Conservation (phyloP, 306 rosid species). For the Pyrus communis region DNA sequence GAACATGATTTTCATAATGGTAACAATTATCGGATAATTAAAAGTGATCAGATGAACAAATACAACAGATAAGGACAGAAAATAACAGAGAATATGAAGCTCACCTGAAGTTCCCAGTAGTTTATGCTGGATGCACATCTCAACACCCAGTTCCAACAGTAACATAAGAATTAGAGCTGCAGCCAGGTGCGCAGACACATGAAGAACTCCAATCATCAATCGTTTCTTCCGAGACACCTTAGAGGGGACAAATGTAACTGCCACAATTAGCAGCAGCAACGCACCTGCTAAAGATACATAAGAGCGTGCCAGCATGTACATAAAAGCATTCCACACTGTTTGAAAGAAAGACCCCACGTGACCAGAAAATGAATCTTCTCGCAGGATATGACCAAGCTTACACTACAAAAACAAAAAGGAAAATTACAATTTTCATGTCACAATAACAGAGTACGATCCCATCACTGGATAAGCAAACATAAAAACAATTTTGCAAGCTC, state of each 20-base stretch:
- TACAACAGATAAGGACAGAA: not conserved
- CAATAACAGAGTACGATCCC: constrained; percentile 9
- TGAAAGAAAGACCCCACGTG: constrained; percentile 65
- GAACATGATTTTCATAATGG: not conserved
- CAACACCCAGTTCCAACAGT: constrained; percentile 85
- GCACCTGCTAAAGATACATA: constrained; percentile 69
- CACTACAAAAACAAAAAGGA: constrained; percentile 51
- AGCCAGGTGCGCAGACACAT: constrained; percentile 80
- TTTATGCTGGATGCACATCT: constrained; percentile 74
- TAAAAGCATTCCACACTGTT: constrained; percentile 80
- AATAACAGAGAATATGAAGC: constrained; percentile 9
- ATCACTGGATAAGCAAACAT: constrained; percentile 1
- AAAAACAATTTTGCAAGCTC: constrained; percentile 1
- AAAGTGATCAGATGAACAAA: not conserved
- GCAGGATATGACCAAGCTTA: constrained; percentile 81
- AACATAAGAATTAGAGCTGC: constrained; percentile 89
- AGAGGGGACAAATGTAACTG: constrained; percentile 77
- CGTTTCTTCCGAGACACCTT: constrained; percentile 79
- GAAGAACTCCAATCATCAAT: constrained; percentile 69
- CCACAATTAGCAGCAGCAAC: constrained; percentile 56
- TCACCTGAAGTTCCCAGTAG: constrained; percentile 90
- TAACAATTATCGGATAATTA: not conserved
- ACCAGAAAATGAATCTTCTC: constrained; percentile 74
- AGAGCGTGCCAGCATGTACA: constrained; percentile 61
- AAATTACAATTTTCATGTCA: constrained; percentile 15